Conservation (phyloP, 352 stramenopile genomes). For the Pythium apleroticum region DNA sequence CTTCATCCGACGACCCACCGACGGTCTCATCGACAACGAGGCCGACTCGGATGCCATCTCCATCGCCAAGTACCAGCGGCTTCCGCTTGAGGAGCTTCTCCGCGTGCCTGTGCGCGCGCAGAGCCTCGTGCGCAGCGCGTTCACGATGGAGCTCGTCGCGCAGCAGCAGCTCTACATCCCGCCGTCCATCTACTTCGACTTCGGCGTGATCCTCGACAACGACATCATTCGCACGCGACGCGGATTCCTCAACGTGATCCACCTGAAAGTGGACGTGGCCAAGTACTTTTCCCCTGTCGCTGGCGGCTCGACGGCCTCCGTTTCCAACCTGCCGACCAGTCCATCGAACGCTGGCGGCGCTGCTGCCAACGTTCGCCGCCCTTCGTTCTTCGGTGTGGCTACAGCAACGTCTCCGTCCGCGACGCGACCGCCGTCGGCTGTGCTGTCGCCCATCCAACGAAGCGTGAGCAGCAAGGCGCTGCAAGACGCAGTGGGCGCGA, state of each 20-base stretch:
- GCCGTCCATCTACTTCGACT: conserved; percentile 58
- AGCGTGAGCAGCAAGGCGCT: conserved; percentile 12
- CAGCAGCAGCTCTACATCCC: conserved; percentile 43
- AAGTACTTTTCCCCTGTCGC: conserved; percentile 39
- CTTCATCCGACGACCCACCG: not conserved
- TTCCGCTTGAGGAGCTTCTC: conserved; percentile 56
- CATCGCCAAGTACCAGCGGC: conserved; percentile 31
- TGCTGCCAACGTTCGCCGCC: not conserved
- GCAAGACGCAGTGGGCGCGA: conserved; percentile 10
- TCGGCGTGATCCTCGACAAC: conserved; percentile 48
- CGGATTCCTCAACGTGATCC: conserved; percentile 55
- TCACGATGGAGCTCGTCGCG: conserved; percentile 39
- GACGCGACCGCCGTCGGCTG: conserved; percentile 9
- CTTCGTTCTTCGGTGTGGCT: conserved; percentile 17
- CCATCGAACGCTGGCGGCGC: not conserved
- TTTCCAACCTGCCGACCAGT: conserved; percentile 6
- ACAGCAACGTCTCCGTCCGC: not conserved
- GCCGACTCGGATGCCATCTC: not conserved
- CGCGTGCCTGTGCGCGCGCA: conserved; percentile 46
- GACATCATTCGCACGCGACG: conserved; percentile 47
- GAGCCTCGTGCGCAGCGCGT: conserved; percentile 38
- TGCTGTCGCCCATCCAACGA: conserved; percentile 6
- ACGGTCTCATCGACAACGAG: conserved; percentile 17
- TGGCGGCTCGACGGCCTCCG: not conserved
- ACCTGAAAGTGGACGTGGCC: conserved; percentile 48